Base-by-base conservation (phyloP, 192 early-diverging fungal genomes). In the Coemansia sp. region DNA sequence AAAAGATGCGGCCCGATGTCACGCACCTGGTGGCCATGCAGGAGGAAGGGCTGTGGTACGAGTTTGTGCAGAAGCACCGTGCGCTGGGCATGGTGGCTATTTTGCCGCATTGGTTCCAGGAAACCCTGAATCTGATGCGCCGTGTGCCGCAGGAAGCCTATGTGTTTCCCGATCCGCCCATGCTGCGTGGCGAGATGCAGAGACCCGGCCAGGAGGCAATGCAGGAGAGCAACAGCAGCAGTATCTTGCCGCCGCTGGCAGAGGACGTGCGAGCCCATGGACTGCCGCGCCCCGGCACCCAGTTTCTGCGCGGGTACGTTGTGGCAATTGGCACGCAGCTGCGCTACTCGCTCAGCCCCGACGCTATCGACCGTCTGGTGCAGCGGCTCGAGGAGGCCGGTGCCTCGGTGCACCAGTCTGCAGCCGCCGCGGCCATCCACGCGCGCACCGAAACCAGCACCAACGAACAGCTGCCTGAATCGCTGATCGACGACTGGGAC, bases 21-120 rank as follows among this genome's bases (percentile, higher is more conserved):
- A 75, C 72, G 19, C 72, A 75, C 50, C 44, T 68, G 15, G 26
- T 75, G 9, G 5, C 68, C 28, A 50, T 75, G 52, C 55, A 55
- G 28, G 60, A 58, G 13, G 45, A 45, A 9, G 72, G 72, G 11
- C 39, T 40, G 17, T 81, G 78, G 40, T 81, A 80, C 40, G 70
- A 71, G 14, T 65, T 61, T 42, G 67, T 55, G 0, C 74, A 65
- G 44, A 35, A 51, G 28, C 54, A 72, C 38, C 67, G 64, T 14
- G 72, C 80, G 48, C 49, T 72, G 24, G 73, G 67, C n/a, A 77
- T 86, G 29, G 78, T 60, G 40, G 38, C 82, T 11, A 70, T 91
- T 44, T 58, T 91, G 23, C 87, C 87, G 30, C 84, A 88, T 41
- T 91, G 84, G 80, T 85, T 91, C 58, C 78, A 87, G 33, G 78